Evolutionary conservation across 106 monocot genomes (phyloP), one percentile per base, ranked within the genome.

Genomic region (Hemerocallis citrina): DNA sequence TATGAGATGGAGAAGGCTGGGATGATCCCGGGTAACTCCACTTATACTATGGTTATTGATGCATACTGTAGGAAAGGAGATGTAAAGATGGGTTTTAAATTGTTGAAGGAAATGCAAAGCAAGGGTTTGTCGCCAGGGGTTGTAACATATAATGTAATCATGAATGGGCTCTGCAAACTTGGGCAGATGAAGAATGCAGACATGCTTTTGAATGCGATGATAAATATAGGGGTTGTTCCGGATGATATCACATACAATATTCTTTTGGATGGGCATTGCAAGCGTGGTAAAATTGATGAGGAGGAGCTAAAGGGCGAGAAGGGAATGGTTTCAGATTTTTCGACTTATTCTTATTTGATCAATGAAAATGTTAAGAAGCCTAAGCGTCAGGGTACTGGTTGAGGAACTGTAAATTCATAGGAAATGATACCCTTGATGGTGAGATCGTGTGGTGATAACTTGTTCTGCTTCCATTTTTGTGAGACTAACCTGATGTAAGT

Each of bases 101-200:
- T 93, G 61, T 61, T 93, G 24, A 75, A 63, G 63, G 78, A 80
- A 70, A 93, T 89, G 93, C 89, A 82, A 44, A 70, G 32, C 22
- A 75, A 72, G 44, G 93, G 81, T 42, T 38, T 30, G 13, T 48
- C 32, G 29, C 85, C 82, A 7, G 88, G 79, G 34, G 84, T 85
- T 38, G 64, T 82, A 33, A 85, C 82, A 14, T 93, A 93, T 63
- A 93, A 93, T 71, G 77, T 74, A 55, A 59, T 89, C 27, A 71
- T 93, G 79, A 77, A 82, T 65, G 93, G 89, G 17, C 63, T 89
- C 6, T 93, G 89, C 70, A 93, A 79, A 68, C 66, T 82, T 52
- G 89, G 93, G 12, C 89, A 89, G 62, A 80, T 89, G 93, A 85
- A 82, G 72, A 89, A 93, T 72, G 89, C 89, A 1, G 64, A 83